These are phyloP conservation scores for Boletus eberwhitei DNA, from an alignment of 768 basidiomycete genomes.

Conservation along the genomic window DNA sequence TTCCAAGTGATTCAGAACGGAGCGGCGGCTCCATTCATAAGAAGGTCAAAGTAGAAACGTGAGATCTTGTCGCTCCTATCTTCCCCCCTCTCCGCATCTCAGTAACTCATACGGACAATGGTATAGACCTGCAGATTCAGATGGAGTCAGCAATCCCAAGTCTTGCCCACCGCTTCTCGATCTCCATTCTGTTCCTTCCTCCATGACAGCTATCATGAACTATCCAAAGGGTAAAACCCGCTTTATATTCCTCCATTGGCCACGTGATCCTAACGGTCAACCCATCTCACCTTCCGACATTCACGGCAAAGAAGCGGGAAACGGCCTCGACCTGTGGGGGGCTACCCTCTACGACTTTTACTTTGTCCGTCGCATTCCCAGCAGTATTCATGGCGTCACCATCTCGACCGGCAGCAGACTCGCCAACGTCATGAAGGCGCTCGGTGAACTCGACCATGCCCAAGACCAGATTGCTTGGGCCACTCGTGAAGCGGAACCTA, in stretches of 20 bases:
- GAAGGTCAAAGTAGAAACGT: slow-evolving; percentile 3
- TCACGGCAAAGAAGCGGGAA: slow-evolving; percentile 21
- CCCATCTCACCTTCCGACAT: slow-evolving; percentile 3
- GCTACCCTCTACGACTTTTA: slow-evolving; percentile 32
- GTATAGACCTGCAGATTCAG: not conserved
- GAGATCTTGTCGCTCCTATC: not conserved
- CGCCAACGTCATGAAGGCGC: slow-evolving; percentile 11
- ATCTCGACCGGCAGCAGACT: slow-evolving; percentile 24
- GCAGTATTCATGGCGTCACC: not conserved
- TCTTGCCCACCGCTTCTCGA: not conserved
- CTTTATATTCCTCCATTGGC: slow-evolving; percentile 24
- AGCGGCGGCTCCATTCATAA: not conserved
- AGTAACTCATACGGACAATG: not conserved
- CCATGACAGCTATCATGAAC: no score
- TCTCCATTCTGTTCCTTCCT: slow-evolving; percentile 4
- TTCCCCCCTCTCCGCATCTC: no score
- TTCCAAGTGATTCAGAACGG: not conserved
- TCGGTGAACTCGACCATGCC: slow-evolving; percentile 20
- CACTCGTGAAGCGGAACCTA: slow-evolving; percentile 15
- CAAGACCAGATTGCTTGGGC: slow-evolving; percentile 15
- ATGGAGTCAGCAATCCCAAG: not conserved
- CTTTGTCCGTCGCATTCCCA: slow-evolving; percentile 8
- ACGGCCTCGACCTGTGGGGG: slow-evolving; percentile 23
- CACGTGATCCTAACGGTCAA: slow-evolving; percentile 26
- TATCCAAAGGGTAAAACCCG: slow-evolving; percentile 1